These are phyloP conservation scores for Diaporthe sp. DNA, from an alignment of 2,329 filamentous ascomycete species.

Conservation along the genomic window DNA sequence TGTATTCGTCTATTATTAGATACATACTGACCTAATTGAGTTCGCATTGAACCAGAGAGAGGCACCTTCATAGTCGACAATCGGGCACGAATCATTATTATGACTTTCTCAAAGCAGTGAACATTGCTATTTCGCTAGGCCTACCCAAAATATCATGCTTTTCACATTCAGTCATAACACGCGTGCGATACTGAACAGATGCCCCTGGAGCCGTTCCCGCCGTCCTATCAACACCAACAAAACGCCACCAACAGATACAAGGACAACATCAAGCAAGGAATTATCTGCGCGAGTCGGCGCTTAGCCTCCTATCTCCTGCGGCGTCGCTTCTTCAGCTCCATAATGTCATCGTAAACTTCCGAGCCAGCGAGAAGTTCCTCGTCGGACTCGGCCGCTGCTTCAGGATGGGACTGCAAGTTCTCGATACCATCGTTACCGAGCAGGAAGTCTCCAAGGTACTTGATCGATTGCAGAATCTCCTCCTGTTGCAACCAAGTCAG, in stretches of 20 bases:
- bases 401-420: constrained; percentile 46
- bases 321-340: constrained; percentile 40
- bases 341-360: constrained; percentile 30
- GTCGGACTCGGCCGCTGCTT: constrained; percentile 45
- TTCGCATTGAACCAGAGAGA: too few relatives aligned
- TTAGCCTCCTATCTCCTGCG: constrained; percentile 19
- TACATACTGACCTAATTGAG: neutral
- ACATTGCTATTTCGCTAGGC: constrained; percentile 15
- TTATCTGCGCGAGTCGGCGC: neutral
- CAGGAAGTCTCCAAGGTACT: constrained; percentile 87
- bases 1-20: neutral
- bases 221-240: neutral
- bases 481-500: constrained; percentile 55
- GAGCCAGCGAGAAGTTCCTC: constrained; percentile 37
- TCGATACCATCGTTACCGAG: constrained; percentile 79
- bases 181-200: neutral
- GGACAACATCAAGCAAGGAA: neutral
- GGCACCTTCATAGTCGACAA: neutral
- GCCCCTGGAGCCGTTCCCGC: neutral
- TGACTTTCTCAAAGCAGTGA: constrained; percentile 2
- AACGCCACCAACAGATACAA: constrained; percentile 9
- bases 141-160: constrained; percentile 18
- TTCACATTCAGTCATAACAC: constrained; percentile 20
- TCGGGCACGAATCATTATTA: too few relatives aligned
- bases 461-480: constrained; percentile 86